Base-by-base conservation (phyloP, 139 green algal genomes). In the Tetradesmus lagerheimii region DNA sequence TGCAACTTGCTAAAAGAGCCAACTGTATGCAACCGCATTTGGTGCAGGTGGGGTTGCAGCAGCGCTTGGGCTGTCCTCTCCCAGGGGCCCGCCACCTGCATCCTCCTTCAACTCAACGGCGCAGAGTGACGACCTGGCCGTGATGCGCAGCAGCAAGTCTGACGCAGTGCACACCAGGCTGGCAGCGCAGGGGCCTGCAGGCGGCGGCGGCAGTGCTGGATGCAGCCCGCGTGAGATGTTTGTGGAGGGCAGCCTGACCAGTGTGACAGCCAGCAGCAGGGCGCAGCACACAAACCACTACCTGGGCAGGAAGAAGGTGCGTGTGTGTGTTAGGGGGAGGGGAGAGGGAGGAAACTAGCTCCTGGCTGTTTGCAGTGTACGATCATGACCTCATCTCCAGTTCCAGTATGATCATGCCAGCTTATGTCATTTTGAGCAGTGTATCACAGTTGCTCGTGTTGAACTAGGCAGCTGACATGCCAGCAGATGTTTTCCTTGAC, bases 191-290 rank as follows among this genome's bases (percentile, higher is more conserved):
- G 25, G 43, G 76, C 47, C 39, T 43, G 27, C 31, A 67, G 39
- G 82, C 82, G 31, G 29, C 31, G 3, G n/a, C 37, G 47, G 57
- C 57, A 71, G 57, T n/a, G 57, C 57, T 31, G 57, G 57, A 20
- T 71, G 57, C 57, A 71, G 57, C 57, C 57, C 57, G 16, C 57
- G 57, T 31, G 57, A 71, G 20, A 20, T 67, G 29, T 66, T 66
- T 80, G 62, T 88, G 16, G 83, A 88, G 39, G 83, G 83, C 62
- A 80, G 57, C 76, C 38, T 88, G 64, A 31, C n/a, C 64, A 88
- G 83, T 35, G 83, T 88, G 27, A 80, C 83, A 18, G 71, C 76
- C 35, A 53, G 29, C 39, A 62, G 62, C 62, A 80, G 50, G 9
- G n/a, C 71, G 8, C 23, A 11, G n/a, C 39, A 29, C 82, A 79